A percentile compares a stretch with the other conserved stretches of the same genome.
Evolutionary conservation across 176 grass and related monocot genomes (phyloP).

Genomic region (Cymbopogon citratus): DNA sequence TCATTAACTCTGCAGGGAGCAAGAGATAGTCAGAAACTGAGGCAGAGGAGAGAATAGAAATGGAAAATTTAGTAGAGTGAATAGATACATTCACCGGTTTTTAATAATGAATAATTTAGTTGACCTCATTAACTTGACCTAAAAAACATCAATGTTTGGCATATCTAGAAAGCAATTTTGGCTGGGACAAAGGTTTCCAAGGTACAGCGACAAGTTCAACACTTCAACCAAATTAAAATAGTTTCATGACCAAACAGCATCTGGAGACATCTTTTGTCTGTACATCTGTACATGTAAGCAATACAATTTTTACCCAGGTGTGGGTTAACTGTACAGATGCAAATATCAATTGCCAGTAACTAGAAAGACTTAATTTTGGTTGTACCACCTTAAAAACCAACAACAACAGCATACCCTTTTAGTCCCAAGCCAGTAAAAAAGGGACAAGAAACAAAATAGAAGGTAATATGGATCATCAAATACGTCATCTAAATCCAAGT

Average conservation of each 20-base stretch:
- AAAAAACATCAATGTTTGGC: slow-evolving; percentile 5
- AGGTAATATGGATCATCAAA: background rate
- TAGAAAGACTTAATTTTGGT: background rate
- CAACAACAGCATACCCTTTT: background rate
- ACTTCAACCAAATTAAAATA: background rate
- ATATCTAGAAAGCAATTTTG: background rate
- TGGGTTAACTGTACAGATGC: background rate
- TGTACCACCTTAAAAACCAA: background rate
- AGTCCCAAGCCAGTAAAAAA: background rate
- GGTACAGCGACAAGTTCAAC: background rate
- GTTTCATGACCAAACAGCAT: background rate
- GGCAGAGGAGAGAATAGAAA: background rate
- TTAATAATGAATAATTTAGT: background rate
- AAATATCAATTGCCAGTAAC: background rate
- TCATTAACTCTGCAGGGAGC: slow-evolving; percentile 71
- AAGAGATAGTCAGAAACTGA: slow-evolving; percentile 29
- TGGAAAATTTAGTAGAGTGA: background rate
- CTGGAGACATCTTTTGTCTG: background rate
- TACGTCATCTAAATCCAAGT: background rate
- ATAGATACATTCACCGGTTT: background rate
- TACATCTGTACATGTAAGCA: background rate
- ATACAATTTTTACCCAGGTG: background rate
- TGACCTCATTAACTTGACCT: background rate
- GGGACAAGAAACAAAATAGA: background rate
- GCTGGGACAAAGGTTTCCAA: background rate